These are phyloP conservation scores for Craterostigma plantagineum DNA, from an alignment of 257 asterid genomes.

Conservation along the genomic window DNA sequence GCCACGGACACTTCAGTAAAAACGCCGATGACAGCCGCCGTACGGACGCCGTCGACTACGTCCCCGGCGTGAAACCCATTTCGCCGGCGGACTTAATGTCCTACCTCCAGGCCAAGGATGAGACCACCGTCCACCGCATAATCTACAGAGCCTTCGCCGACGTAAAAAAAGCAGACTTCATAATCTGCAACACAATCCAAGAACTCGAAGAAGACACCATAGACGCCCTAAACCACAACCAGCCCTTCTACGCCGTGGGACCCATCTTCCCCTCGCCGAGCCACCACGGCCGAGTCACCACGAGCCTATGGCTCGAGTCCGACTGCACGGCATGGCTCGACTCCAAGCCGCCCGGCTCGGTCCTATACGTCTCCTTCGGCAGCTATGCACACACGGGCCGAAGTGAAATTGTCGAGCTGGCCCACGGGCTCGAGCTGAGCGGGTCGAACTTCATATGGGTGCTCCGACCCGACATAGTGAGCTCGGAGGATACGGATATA, in stretches of 20 bases:
- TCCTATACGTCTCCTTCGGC: constrained; percentile 8
- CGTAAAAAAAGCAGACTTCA: background rate
- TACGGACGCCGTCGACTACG: background rate
- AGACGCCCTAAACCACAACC: background rate
- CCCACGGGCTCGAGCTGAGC: constrained; percentile 2
- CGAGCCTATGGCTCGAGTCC: constrained; percentile 5
- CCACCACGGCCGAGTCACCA: background rate
- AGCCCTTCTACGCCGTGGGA: constrained; percentile 5
- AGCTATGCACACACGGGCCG: background rate
- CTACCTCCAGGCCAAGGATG: background rate
- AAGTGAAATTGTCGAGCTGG: background rate
- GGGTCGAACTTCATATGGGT: constrained; percentile 1
- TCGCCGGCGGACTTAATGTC: constrained; percentile 2
- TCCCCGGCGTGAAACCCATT: constrained; percentile 3
- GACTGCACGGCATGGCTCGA: constrained; percentile 7
- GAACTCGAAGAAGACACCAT: constrained; percentile 2
- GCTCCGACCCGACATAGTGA: constrained; percentile 1
- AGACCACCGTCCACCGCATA: background rate
- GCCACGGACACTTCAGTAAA: constrained; percentile 23
- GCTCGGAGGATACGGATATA: background rate
- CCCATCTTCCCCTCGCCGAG: background rate
- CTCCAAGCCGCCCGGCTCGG: constrained; percentile 4
- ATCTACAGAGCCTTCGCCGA: background rate
- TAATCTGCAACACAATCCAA: constrained; percentile 5
- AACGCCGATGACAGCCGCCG: background rate